These are phyloP conservation scores for Intubia oerlemansii DNA, from an alignment of 2,329 filamentous ascomycete species.

Conservation along the genomic window DNA sequence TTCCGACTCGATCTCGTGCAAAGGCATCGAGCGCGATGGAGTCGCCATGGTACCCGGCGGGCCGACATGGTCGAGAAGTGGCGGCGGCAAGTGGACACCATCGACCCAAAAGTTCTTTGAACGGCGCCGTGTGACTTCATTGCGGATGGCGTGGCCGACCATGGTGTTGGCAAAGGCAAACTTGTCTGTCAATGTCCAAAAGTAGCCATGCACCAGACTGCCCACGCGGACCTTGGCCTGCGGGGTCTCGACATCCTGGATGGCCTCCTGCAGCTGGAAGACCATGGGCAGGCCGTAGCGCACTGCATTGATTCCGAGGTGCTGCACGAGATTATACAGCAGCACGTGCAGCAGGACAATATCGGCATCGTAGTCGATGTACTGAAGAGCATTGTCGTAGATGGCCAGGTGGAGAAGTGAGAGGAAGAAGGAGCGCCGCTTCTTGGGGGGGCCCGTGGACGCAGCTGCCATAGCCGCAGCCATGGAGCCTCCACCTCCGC, in stretches of 20 bases:
- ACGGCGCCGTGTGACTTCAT: constrained; percentile 55
- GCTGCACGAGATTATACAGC: constrained; percentile 49
- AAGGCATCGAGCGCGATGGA: too few relatives aligned
- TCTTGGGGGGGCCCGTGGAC: constrained; percentile 13
- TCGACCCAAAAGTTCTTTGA: constrained; percentile 62
- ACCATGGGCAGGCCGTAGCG: constrained; percentile 74
- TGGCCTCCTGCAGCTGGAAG: constrained; percentile 69
- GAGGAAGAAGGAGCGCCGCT: constrained; percentile 48
- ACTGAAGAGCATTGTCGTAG: constrained; percentile 73
- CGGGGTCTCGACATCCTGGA: constrained; percentile 42
- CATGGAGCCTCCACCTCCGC: constrained; percentile 19
- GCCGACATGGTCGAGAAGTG: constrained; percentile 38
- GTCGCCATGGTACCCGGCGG: too few relatives aligned
- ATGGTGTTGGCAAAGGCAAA: constrained; percentile 55
- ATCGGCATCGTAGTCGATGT: constrained; percentile 49
- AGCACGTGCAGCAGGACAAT: constrained; percentile 59
- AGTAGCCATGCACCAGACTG: constrained; percentile 73
- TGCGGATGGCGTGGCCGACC: constrained; percentile 48
- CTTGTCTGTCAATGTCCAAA: constrained; percentile 57
- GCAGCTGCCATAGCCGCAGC: too few relatives aligned
- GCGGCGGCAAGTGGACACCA: constrained; percentile 48
- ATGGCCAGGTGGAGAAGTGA: constrained; percentile 65
- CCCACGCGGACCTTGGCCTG: constrained; percentile 58
- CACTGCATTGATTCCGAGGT: constrained; percentile 63
- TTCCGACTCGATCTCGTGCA: constrained; percentile 35